phyloP scores from a whole-genome alignment of 106 monocot genomes.

The Allium fistulosum region DNA sequence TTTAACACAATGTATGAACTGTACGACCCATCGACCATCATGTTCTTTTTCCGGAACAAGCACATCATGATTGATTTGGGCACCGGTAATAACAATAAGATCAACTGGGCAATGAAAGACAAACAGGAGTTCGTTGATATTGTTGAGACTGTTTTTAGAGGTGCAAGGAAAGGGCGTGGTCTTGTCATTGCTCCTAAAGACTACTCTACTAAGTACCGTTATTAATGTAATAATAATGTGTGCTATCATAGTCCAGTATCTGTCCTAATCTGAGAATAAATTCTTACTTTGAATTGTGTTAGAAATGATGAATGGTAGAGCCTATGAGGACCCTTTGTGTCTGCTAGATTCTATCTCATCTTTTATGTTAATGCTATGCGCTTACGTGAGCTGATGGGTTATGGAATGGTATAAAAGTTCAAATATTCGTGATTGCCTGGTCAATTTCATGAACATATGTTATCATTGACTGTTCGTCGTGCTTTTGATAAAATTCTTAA shows the following conservation, averaged over 20 bases:
- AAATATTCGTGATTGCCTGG: too few species aligned
- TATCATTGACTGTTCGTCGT: too few species aligned
- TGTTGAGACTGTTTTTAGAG: slow-evolving; percentile 50
- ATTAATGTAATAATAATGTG: slow-evolving; percentile 14
- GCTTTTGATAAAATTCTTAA: too few species aligned
- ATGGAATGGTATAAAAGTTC: too few species aligned
- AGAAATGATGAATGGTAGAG: too few species aligned
- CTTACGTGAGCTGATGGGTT: too few species aligned
- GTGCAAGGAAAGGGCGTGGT: slow-evolving; percentile 64
- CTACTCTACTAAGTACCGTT: slow-evolving; percentile 75
- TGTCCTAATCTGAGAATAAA: too few species aligned
- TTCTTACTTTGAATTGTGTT: too few species aligned
- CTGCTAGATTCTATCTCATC: too few species aligned
- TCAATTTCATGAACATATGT: too few species aligned
- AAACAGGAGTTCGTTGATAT: slow-evolving; percentile 78
- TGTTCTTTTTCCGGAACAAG: slow-evolving; percentile 77
- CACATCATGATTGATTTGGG: slow-evolving; percentile 73
- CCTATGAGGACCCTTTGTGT: too few species aligned
- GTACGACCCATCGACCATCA: slow-evolving; percentile 63
- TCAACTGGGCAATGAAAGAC: slow-evolving; percentile 77
- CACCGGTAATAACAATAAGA: slow-evolving; percentile 81
- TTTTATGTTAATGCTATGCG: too few species aligned
- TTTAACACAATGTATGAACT: slow-evolving; percentile 76
- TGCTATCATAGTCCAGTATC: background rate
- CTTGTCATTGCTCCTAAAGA: slow-evolving; percentile 72